Evolutionary conservation across 2,329 filamentous ascomycete genomes (phyloP).

Genomic region (Byssochlamys sp.): DNA sequence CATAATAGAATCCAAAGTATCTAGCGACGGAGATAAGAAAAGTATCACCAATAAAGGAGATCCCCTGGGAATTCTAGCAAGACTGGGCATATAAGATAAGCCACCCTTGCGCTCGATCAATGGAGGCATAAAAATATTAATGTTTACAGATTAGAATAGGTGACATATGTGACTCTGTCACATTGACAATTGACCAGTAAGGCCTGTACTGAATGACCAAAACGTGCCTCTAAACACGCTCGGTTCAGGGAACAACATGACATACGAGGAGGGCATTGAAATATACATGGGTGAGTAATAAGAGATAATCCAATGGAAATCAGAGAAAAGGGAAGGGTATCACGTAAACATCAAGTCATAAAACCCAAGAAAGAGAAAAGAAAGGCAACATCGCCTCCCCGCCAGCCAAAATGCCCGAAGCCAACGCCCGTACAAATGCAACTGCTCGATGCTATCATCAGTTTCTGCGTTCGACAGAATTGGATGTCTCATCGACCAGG

Average conservation of each 20-base stretch:
- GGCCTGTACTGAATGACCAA: not conserved
- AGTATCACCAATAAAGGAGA: not conserved
- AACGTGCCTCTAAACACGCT: not conserved
- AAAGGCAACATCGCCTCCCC: not conserved
- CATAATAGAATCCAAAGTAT: not conserved
- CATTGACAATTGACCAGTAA: not conserved
- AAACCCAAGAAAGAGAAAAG: conserved; percentile 3
- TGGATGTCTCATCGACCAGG: conserved; percentile 16
- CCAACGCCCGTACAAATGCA: not conserved
- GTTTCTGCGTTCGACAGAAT: conserved; percentile 14
- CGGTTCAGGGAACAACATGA: not conserved
- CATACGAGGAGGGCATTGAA: not conserved
- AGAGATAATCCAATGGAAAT: not conserved
- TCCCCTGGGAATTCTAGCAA: not conserved
- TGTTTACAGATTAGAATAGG: not conserved
- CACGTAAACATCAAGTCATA: conserved; percentile 16
- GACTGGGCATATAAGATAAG: not conserved
- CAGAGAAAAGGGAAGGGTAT: conserved; percentile 15
- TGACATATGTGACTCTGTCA: not conserved
- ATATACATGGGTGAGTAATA: not conserved
- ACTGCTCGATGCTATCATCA: conserved; percentile 3
- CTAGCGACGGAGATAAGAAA: not conserved
- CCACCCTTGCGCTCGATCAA: not conserved
- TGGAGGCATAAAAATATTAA: not conserved
- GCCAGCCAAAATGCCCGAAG: not conserved